Conservation (phyloP, 108 stramenopile species). For the Mayamaea pseudoterrestris region DNA sequence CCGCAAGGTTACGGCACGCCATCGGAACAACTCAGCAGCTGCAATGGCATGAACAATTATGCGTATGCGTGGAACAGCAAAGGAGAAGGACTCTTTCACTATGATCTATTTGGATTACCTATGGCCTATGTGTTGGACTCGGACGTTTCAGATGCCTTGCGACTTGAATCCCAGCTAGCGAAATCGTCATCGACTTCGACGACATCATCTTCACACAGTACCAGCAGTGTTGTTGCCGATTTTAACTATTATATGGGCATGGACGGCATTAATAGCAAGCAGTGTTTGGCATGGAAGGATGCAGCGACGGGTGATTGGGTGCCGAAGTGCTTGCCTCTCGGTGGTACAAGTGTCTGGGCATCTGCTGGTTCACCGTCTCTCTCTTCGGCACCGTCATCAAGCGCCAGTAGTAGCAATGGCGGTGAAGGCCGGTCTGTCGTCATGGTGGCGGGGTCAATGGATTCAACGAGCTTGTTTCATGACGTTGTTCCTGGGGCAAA, state of each 20-base stretch:
- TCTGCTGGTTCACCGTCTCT: slow-evolving; percentile 57
- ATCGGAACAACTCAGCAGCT: slow-evolving; percentile 25
- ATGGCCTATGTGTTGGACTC: slow-evolving; percentile 45
- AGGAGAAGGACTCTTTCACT: slow-evolving; percentile 39
- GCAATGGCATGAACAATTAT: too few species aligned
- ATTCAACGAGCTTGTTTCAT: slow-evolving; percentile 78
- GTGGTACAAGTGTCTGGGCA: slow-evolving; percentile 73
- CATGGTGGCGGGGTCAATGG: slow-evolving; percentile 43
- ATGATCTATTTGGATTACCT: slow-evolving; percentile 65
- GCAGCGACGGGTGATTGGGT: slow-evolving; percentile 43
- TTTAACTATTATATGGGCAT: slow-evolving; percentile 88
- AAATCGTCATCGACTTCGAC: too few species aligned
- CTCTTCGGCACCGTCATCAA: slow-evolving; percentile 8
- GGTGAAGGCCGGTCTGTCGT: slow-evolving; percentile 29
- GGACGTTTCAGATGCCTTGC: slow-evolving; percentile 30
- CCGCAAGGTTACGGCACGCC: slow-evolving; percentile 66
- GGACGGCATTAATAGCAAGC: slow-evolving; percentile 22
- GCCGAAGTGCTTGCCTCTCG: slow-evolving; percentile 71
- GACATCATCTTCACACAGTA: too few species aligned
- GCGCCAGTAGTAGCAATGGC: slow-evolving; percentile 9
- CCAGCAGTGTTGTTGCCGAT: slow-evolving; percentile 27
- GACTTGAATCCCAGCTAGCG: slow-evolving; percentile 20
- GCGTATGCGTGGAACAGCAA: slow-evolving; percentile 64
- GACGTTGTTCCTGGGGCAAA: slow-evolving; percentile 66
- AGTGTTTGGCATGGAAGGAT: slow-evolving; percentile 66